Percentiles rank a stretch among this genome's conserved stretches.
These are phyloP conservation scores for Pseudocercospora fuligena DNA, from an alignment of 2,329 filamentous ascomycete species.

Conservation along the genomic window DNA sequence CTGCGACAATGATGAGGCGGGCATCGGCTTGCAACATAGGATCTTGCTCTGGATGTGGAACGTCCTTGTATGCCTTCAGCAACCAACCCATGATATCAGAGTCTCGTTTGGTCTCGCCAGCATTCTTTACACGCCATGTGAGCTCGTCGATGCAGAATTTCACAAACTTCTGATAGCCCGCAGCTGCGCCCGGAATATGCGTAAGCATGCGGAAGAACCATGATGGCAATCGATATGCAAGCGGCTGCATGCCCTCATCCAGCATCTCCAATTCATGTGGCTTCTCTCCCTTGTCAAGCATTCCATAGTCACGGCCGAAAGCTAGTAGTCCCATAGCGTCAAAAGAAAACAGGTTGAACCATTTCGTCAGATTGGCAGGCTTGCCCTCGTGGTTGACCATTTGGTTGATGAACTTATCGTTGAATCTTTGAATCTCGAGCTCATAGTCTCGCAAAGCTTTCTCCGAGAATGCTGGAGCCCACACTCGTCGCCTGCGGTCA, in stretches of 20 bases:
- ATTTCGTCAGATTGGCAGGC: slow-evolving; percentile 47
- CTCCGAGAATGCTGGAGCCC: slow-evolving; percentile 50
- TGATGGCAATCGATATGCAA: slow-evolving; percentile 38
- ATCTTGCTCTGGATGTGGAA: slow-evolving; percentile 37
- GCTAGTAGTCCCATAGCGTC: slow-evolving; percentile 54
- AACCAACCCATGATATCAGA: slow-evolving; percentile 42
- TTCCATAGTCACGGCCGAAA: slow-evolving; percentile 50
- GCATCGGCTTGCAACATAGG: slow-evolving; percentile 38
- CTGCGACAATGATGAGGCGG: slow-evolving; percentile 46
- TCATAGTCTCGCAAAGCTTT: slow-evolving; percentile 51
- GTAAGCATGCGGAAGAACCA: slow-evolving; percentile 45
- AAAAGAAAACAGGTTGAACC: slow-evolving; percentile 51
- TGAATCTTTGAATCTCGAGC: slow-evolving; percentile 44
- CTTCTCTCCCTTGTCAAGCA: slow-evolving; percentile 43
- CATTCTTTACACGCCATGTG: slow-evolving; percentile 41
- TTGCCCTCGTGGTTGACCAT: slow-evolving; percentile 36
- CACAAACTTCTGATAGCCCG: slow-evolving; percentile 44
- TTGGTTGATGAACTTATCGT: slow-evolving; percentile 43
- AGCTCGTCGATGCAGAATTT: slow-evolving; percentile 45
- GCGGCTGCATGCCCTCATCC: slow-evolving; percentile 40
- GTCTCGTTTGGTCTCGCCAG: slow-evolving; percentile 27
- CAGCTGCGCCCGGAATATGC: slow-evolving; percentile 42
- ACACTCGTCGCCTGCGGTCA: slow-evolving; percentile 48
- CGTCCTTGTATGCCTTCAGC: slow-evolving; percentile 38
- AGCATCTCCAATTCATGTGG: slow-evolving; percentile 47